Conservation (phyloP, 2,329 filamentous ascomycete genomes). For the Rhynchosporium graminicola region DNA sequence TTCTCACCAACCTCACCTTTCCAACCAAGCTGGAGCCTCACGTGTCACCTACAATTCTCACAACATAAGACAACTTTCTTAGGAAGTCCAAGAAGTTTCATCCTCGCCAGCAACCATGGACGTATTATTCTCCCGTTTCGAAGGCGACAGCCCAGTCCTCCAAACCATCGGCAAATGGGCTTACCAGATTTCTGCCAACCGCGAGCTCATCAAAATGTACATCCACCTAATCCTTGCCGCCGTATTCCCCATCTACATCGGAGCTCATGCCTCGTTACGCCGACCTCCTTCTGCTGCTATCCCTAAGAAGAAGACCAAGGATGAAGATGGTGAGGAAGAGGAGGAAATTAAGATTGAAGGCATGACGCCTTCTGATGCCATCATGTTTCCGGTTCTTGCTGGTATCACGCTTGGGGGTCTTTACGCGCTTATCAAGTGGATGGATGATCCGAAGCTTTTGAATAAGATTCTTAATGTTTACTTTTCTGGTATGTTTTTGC, state of each 20-base stretch:
- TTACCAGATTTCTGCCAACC: conserved; percentile 29
- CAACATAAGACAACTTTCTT: background rate
- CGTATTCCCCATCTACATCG: conserved; percentile 80
- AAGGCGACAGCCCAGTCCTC: conserved; percentile 31
- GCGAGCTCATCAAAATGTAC: conserved; percentile 36
- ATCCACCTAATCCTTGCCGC: conserved; percentile 66
- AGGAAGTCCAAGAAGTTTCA: background rate
- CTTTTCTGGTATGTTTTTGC: conserved; percentile 55
- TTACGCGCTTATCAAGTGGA: conserved; percentile 87
- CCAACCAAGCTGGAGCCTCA: conserved; percentile 7
- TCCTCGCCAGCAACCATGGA: conserved; percentile 22
- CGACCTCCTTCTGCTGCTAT: conserved; percentile 76
- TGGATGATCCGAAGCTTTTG: conserved; percentile 76
- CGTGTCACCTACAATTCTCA: background rate
- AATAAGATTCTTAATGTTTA: conserved; percentile 84
- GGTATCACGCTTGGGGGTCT: conserved; percentile 70
- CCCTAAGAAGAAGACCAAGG: conserved; percentile 52
- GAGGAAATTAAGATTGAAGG: conserved; percentile 66
- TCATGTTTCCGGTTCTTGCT: conserved; percentile 81
- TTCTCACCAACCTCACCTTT: background rate
- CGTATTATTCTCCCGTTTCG: conserved; percentile 22
- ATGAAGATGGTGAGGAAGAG: conserved; percentile 51
- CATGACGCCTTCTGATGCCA: conserved; percentile 74
- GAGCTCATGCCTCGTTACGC: conserved; percentile 81
- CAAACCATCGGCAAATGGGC: conserved; percentile 35